phyloP scores from a whole-genome alignment of 2,329 filamentous ascomycete species.

The Colletotrichum lini region DNA sequence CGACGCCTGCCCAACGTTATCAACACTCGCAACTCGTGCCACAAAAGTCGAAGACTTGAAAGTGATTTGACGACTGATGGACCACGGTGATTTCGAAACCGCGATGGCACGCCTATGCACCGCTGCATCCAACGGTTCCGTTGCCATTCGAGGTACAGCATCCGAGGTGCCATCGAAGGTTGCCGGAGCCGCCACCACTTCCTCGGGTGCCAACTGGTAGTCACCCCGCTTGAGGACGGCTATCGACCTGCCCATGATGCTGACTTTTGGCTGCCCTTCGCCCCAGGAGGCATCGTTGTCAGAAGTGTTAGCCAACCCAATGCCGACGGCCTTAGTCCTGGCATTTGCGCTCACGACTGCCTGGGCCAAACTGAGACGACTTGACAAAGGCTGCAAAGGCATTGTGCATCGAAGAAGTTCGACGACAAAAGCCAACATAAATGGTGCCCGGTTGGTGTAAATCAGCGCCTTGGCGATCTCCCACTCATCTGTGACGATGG shows the following conservation, averaged over 20 bases:
- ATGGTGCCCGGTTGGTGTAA: conserved; percentile 84
- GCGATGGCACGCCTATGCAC: conserved; percentile 39
- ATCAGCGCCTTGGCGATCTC: conserved; percentile 71
- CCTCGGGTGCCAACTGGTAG: conserved; percentile 72
- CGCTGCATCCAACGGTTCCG: conserved; percentile 34
- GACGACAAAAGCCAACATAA: conserved; percentile 86
- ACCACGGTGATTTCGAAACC: conserved; percentile 58
- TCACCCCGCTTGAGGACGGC: conserved; percentile 83
- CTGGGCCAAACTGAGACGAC: conserved; percentile 85
- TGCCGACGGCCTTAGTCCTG: conserved; percentile 79
- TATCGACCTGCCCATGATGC: conserved; percentile 80
- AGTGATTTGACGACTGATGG: conserved; percentile 64
- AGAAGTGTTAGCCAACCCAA: conserved; percentile 77
- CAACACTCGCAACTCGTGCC: conserved; percentile 64
- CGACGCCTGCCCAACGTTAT: conserved; percentile 57
- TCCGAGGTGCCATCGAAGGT: conserved; percentile 41
- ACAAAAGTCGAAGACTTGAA: conserved; percentile 71
- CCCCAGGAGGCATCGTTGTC: conserved; percentile 82
- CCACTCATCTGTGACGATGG: conserved; percentile 70
- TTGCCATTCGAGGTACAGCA: conserved; percentile 29
- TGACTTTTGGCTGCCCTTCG: conserved; percentile 81
- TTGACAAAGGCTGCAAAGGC: conserved; percentile 89
- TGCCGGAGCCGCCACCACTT: background rate
- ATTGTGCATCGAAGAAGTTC: conserved; percentile 83
- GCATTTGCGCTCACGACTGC: conserved; percentile 88